Base-by-base conservation (phyloP, 441 rosid species). In the Gossypium gossypioides region DNA sequence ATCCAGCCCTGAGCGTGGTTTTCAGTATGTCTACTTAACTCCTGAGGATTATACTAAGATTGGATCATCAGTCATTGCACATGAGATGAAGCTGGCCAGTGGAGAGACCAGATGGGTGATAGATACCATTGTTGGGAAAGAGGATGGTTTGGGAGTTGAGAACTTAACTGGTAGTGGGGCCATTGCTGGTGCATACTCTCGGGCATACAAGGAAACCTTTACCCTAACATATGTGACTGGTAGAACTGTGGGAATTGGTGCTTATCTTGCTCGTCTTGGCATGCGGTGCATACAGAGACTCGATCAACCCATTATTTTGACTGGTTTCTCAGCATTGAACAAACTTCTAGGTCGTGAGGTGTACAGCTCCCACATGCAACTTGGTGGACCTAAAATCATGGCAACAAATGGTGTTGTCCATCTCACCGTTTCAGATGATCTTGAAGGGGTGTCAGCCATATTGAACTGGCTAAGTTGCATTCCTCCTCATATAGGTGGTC, bases 301-400 rank as follows among this genome's bases (percentile, higher is more conserved):
- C 50, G 99, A 96, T 81, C 99, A 96, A 81, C 99, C 99, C 40
- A 96, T 96, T 77, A 93, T 96, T 80, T 85, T 96, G 81, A 93
- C 99, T 2, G 99, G 99, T 51, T 96, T 96, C 86, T 91, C 99
- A 51, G 97, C 99, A 13, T 79, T 96, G 75, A 96, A 96, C 86
- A 96, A 96, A 82, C 93, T 96, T 72, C 99, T 96, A 57, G 99
- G 99, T 56, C 94, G 99, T 42, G 99, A 96, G 81, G 99, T 96
- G 29, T 96, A 96, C 83, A 96, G 99, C 83, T 96, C 99, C 73
- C 99, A 96, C 83, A 96, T 96, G 99, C 99, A 96, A 84, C 99
- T 96, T 63, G 99, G 99, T 72, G 99, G 99, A 34, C 99, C 99
- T 2, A 96, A 96, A 84, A 91, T 96, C 77, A 96, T 96, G 99